Evolutionary conservation across 352 stramenopile genomes (phyloP).

Genomic region (Phytophthora crassamura): DNA sequence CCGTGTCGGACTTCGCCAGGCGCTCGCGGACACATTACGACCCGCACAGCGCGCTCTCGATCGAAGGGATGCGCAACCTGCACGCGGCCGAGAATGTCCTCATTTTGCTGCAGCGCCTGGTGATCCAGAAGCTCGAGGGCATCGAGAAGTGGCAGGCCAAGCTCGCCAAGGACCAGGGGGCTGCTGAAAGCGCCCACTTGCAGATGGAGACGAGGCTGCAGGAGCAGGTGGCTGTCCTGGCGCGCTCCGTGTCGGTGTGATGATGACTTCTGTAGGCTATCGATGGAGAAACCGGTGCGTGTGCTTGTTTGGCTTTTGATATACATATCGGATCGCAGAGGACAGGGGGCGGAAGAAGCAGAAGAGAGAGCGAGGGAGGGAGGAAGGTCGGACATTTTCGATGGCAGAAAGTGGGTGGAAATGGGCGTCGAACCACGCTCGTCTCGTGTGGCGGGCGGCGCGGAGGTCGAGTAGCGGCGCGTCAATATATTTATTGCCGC

Average conservation of each 20-base stretch:
- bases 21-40: constrained; percentile 60
- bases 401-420: constrained; percentile 41
- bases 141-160: constrained; percentile 80
- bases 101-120: constrained; percentile 82
- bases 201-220: constrained; percentile 72
- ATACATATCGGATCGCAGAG: constrained; percentile 38
- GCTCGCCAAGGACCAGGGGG: constrained; percentile 67
- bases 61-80: constrained; percentile 83
- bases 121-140: constrained; percentile 85
- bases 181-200: constrained; percentile 60
- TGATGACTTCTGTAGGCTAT: constrained; percentile 33
- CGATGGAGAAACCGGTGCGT: constrained; percentile 35
- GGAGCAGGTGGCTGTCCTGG: constrained; percentile 69
- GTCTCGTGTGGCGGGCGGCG: constrained; percentile 12
- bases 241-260: constrained; percentile 68
- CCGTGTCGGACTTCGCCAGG: constrained; percentile 65
- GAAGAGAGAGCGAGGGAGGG: constrained; percentile 8
- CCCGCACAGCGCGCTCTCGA: constrained; percentile 61
- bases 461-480: constrained; percentile 30
- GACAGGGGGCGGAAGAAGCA: constrained; percentile 13
- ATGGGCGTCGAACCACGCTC: constrained; percentile 21
- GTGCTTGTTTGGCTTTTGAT: constrained; percentile 39
- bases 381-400: constrained; percentile 37
- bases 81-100: constrained; percentile 81
- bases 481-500: constrained; percentile 59